Evolutionary conservation across 352 stramenopile species (phyloP), one percentile per base, ranked within the genome.

Genomic region (Thalassiosira mediterranea): DNA sequence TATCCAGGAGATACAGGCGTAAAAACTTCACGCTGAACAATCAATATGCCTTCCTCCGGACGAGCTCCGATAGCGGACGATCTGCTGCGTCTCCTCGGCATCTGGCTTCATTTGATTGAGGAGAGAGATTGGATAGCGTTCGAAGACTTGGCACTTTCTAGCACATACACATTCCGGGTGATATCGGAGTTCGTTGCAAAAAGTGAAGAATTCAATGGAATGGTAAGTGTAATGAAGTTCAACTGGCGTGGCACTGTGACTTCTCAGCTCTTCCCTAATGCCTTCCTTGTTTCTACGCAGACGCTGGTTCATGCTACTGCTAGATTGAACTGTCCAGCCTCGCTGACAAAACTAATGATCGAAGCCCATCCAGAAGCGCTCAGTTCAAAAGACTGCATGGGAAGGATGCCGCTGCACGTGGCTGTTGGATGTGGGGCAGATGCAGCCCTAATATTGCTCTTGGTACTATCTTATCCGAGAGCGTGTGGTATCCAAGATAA

Each of bases 341-440:
- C 1, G 47, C 32, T 29, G 19, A 8, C 47, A 54, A 54, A n/a
- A n/a, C n/a, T n/a, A 26, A 54, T 79, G 59, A 68, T 66, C 13
- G 1, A 73, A 34, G 15, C 51, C 17, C 26, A 65, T 67, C 52
- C 60, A 1, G 15, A 54, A 5, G 42, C 66, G 54, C 26, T 72
- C 3, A 17, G 28, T 28, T 48, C 19, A 21, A 47, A 28, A 17
- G 62, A 72, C 31, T 32, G 40, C 21, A 38, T 73, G 17, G n/a
- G 40, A 42, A 37, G 69, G 32, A 67, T 44, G 32, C 69, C 69
- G 13, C 47, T 79, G 10, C 69, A 79, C 32, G 70, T 72, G 3
- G 60, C 62, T 29, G 56, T 40, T 53, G 23, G 59, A 13, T 72
- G 57, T n/a, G 63, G 60, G 42, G 56, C 63, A 3, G 1, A 19